These are phyloP conservation scores for Candida caryicola DNA, from an alignment of 805 yeast genomes.

Conservation along the genomic window DNA sequence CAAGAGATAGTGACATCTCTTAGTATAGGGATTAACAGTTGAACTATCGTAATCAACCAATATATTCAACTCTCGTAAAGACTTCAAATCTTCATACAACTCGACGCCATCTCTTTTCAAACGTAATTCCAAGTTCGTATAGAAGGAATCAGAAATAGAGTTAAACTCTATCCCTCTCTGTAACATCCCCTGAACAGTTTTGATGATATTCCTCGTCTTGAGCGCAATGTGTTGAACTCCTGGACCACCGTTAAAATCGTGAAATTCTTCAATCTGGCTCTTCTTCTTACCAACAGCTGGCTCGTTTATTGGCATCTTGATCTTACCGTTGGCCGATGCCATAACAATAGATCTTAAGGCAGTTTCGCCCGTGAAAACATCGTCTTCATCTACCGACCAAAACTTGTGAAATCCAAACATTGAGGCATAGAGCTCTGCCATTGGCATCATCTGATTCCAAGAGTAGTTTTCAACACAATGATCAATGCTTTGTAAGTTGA, in stretches of 20 bases:
- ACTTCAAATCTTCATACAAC: constrained; percentile 52
- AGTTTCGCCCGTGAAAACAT: constrained; percentile 65
- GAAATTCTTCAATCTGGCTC: constrained; percentile 81
- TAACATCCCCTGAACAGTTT: constrained; percentile 51
- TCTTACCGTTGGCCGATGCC: constrained; percentile 61
- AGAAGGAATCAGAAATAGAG: constrained; percentile 55
- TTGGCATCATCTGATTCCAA: constrained; percentile 61
- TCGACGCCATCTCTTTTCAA: constrained; percentile 42
- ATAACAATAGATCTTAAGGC: constrained; percentile 74
- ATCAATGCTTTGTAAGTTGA: constrained; percentile 51
- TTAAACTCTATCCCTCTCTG: constrained; percentile 72
- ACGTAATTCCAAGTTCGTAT: constrained; percentile 45
- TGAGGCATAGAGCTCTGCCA: constrained; percentile 57
- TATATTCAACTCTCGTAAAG: constrained; percentile 51
- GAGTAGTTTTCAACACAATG: constrained; percentile 80
- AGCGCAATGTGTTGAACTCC: constrained; percentile 86
- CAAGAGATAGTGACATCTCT: constrained; percentile 59
- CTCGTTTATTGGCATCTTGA: constrained; percentile 83
- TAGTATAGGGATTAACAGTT: constrained; percentile 21
- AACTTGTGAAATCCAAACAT: constrained; percentile 72
- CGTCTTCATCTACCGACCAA: constrained; percentile 83
- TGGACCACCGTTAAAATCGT: constrained; percentile 72
- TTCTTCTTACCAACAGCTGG: constrained; percentile 67
- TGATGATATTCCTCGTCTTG: constrained; percentile 57
- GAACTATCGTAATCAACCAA: constrained; percentile 74